Evolutionary conservation across 2,329 filamentous ascomycete species (phyloP), one percentile per base, ranked within the genome.

Genomic region (Eutypa lata): DNA sequence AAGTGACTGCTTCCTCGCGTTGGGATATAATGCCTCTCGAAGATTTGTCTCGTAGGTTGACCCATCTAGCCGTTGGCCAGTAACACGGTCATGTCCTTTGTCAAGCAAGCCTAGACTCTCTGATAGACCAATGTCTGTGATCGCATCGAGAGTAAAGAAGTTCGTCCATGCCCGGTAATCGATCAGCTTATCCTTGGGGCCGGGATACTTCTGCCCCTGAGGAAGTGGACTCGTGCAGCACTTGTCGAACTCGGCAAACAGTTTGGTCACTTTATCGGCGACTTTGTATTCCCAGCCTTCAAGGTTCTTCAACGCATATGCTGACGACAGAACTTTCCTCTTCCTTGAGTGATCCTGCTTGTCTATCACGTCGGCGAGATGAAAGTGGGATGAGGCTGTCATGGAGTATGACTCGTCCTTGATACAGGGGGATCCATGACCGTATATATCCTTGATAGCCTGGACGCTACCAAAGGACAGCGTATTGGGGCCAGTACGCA

Each of bases 131-230:
- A 83, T 83, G 50, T 82, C 77, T 16, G 76, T 78, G 48, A 83
- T 82, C 2, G 78, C 79, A 52, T 83, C 80, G 14, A 82, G 68
- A 0, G 77, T 79, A 62, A 83, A 82, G 67, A 79, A 80, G 63
- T 81, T 83, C 22, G 73, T 71, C 74, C 74, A 83, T 6, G 69
- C 67, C 4, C 78, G 74, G 51, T 76, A 78, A 58, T 83, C 76
- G 18, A 83, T 68, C 0, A 68, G 77, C 18, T 79, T 51, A 47
- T 80, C 76, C 26, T 67, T 60, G 1, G 68, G 54, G 4, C 61
- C 56, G 0, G 70, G 68, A 4, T 50, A 48, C 18, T 51, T 50
- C 5, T 59, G 59, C 1, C 57, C 61, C 16, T 67, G 59, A 11
- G 67, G 64, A 7, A 73, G 63, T 1, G 75, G 71, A 0, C 58